phyloP scores from a whole-genome alignment of 108 stramenopile genomes.

The Stephanodiscus minutulus region DNA sequence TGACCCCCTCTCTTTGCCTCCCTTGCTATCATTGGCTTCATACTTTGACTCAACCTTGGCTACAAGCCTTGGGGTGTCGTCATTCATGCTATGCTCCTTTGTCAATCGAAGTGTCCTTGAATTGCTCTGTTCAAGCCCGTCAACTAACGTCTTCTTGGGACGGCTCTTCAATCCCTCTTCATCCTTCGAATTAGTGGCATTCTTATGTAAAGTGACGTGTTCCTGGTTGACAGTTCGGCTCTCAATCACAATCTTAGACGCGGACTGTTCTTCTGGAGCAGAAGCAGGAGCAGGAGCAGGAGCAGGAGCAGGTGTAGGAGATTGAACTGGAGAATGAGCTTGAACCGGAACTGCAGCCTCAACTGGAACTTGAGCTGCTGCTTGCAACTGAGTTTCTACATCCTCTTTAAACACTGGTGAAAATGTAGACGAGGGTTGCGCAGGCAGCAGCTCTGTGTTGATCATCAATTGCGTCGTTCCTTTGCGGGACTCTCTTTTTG shows the following conservation, averaged over 20 bases:
- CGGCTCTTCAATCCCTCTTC: neutral
- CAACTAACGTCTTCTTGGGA: neutral
- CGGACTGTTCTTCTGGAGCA: neutral
- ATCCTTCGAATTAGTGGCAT: neutral
- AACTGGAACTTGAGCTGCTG: neutral
- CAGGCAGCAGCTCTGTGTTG: neutral
- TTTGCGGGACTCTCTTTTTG: neutral
- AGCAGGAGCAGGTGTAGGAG: too few species aligned
- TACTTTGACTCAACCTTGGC: neutral
- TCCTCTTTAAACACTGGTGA: neutral
- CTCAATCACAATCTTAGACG: neutral
- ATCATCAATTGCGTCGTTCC: neutral
- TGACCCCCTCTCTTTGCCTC: neutral
- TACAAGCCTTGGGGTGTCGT: neutral
- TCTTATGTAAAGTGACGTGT: neutral
- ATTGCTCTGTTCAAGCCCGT: slow-evolving; percentile 5
- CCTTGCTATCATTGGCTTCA: neutral
- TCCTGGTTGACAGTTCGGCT: neutral
- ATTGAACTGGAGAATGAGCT: too few species aligned
- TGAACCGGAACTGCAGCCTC: too few species aligned
- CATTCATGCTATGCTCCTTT: neutral
- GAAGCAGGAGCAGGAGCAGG: neutral
- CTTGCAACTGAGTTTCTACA: neutral
- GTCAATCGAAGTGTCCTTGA: neutral
- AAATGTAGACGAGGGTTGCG: neutral